Percentiles rank a stretch among this genome's conserved stretches.
phyloP scores from a whole-genome alignment of 257 asterid genomes.

The Ajuga chamaepitys region DNA sequence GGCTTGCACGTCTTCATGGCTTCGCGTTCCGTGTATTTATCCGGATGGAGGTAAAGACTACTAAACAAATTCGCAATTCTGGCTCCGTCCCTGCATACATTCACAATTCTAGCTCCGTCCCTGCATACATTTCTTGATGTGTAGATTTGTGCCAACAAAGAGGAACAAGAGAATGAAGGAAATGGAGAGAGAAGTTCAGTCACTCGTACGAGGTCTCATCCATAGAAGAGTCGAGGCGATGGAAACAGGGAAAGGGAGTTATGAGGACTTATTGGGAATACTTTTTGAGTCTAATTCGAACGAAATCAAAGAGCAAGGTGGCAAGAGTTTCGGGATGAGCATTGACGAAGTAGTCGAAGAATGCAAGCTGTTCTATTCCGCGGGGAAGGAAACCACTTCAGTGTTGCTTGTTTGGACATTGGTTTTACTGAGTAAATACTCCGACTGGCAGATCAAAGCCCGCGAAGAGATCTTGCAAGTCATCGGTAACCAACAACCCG shows the following conservation, averaged over 20 bases:
- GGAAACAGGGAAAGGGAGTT: too few relatives aligned
- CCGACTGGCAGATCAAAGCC: slow-evolving; percentile 42
- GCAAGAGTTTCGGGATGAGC: too few relatives aligned
- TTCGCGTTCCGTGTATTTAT: slow-evolving; percentile 15
- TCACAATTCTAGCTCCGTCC: too few relatives aligned
- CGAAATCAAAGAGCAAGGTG: not conserved
- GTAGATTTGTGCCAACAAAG: slow-evolving; percentile 22
- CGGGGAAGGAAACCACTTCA: too few relatives aligned
- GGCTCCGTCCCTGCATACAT: too few relatives aligned
- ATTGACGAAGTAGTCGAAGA: too few relatives aligned
- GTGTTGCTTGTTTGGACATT: slow-evolving; percentile 61
- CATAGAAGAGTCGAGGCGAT: slow-evolving; percentile 2
- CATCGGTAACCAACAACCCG: slow-evolving; percentile 17
- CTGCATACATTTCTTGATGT: too few relatives aligned
- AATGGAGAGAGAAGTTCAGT: slow-evolving; percentile 6
- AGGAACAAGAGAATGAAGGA: slow-evolving; percentile 20
- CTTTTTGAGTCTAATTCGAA: slow-evolving; percentile 4
- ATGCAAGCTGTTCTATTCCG: too few relatives aligned
- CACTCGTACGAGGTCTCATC: slow-evolving; percentile 6
- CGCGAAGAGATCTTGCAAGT: slow-evolving; percentile 33
- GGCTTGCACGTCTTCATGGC: slow-evolving; percentile 13
- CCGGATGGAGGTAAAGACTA: slow-evolving; percentile 11
- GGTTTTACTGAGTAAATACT: slow-evolving; percentile 34
- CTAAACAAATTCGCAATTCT: too few relatives aligned
- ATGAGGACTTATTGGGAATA: slow-evolving; percentile 4